Base-by-base conservation (phyloP, 116 monocot genomes). In the Papilionanthe hybrid region DNA sequence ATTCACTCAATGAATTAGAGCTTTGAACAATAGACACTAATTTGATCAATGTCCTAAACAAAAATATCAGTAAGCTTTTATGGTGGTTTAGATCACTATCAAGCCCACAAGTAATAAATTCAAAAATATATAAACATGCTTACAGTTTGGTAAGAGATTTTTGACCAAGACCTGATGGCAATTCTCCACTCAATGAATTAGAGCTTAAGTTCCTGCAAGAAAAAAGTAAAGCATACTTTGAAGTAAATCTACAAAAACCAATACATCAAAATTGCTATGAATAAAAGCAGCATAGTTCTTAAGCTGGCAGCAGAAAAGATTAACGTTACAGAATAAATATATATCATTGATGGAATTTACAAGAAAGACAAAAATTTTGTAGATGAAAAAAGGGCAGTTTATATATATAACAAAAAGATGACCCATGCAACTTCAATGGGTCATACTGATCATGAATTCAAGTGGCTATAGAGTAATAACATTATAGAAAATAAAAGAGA, bases 131-230 rank as follows among this genome's bases (percentile, higher is more conserved):
- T 27, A 76, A 72, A 77, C 1, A 9, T 58, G 76, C 92, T 90
- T 67, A 94, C 94, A 94, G 50, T 81, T 55, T 85, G 10, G 44
- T 82, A 43, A 94, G 88, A 75, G 88, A 88, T 82, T 83, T 73
- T 86, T 88, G 88, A 43, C 85, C 92, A 47, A 95, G 78, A 15
- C 89, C 87, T 15, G 81, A 72, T 37, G 95, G 90, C 83, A 95
- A 84, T 73, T 67, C 83, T 83, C 95, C 95, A 79, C 60, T 82
- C 81, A 92, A 79, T 53, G 87, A 90, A 77, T 92, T 95, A 78
- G 90, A 92, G 89, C 95, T 95, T 76, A 92, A 85, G 71, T 95
- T 95, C 85, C 94, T 94, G 82, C 57, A 82, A 12, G 77, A 20
- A 47, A 29, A 55, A 71, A 32, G 18, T 55, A 41, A 75, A 74